Base-by-base conservation (phyloP, 129 eudicot genomes). In the Pittosporum tobira region DNA sequence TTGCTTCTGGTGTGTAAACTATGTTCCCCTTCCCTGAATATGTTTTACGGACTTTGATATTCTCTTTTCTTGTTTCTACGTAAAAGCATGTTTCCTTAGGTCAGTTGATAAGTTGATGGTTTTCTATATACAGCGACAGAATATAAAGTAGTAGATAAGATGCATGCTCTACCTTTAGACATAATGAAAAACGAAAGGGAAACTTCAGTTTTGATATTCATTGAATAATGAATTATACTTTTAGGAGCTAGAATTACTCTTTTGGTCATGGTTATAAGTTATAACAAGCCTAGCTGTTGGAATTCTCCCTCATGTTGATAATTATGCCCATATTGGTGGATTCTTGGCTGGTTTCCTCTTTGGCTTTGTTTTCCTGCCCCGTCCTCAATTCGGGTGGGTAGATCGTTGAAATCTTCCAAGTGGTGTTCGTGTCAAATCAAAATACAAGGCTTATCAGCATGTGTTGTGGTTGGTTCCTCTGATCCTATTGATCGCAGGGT, bases 301-400 rank as follows among this genome's bases (percentile, higher is more conserved):
- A 53, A 73, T 83, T 64, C 70, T 87, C 28, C 95, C 90, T 15
- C 81, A 76, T 56, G 90, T 86, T 1, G 84, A 82, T 59, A 87
- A 87, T 56, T 83, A 77, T 23, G 88, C 96, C 12, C 88, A 87
- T 46, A 83, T 83, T 26, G 93, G 96, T 45, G 96, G 96, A 52
- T 87, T 87, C 67, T 56, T 83, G 63, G 67, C 88, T 16, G 96
- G 96, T 13, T 80, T 82, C 60, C 85, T 87, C 34, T 79, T 83
- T 0, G 96, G 93, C 24, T 87, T 87, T 50, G 49, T 87, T 47
- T 72, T 83, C 28, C 93, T 87, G 21, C 85, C 77, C 19, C 83
- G 81, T 21, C 93, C 93, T 25, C 96, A 80, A 44, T 80, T 77
- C 25, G 96, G 85, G 24, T 87, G 96, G 96, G 54, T 80, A 44